A percentile compares a stretch with the other conserved stretches of the same genome.
phyloP scores from a whole-genome alignment of 75 land plant genomes.

The Sequoiadendron giganteum region DNA sequence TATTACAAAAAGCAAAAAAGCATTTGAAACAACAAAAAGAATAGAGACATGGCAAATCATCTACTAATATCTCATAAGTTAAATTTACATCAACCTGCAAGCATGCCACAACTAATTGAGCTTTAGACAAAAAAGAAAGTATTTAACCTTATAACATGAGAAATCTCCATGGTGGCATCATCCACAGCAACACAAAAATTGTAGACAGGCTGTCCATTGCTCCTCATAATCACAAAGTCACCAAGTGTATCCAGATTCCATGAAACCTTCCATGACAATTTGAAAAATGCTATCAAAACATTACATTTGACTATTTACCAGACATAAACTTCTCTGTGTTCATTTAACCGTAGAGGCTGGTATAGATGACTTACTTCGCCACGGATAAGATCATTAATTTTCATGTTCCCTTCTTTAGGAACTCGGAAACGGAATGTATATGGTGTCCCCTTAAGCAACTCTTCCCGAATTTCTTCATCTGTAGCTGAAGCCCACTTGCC shows the following conservation, averaged over 20 bases:
- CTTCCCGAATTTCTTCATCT: conserved; percentile 74
- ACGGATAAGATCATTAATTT: conserved; percentile 87
- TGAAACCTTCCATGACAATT: conserved; percentile 61
- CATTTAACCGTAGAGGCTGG: neutral
- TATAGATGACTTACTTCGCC: conserved; percentile 64
- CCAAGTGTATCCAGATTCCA: conserved; percentile 93
- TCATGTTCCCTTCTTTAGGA: conserved; percentile 83
- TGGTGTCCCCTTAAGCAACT: conserved; percentile 84
- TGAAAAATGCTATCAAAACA: neutral
- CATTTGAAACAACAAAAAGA: conserved; percentile 9
- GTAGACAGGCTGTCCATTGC: conserved; percentile 99
- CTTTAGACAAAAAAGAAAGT: conserved; percentile 4
- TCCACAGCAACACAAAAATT: conserved; percentile 98
- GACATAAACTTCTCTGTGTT: neutral
- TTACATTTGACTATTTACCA: conserved; percentile 8
- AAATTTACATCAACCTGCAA: neutral
- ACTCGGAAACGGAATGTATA: conserved; percentile 92
- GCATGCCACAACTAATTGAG: neutral
- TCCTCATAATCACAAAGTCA: conserved; percentile 92
- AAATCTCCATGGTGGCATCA: conserved; percentile 94
- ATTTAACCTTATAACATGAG: conserved; percentile 91
- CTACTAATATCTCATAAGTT: neutral
- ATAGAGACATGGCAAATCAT: neutral
- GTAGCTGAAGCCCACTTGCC: conserved; percentile 95
- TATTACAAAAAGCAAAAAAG: conserved; percentile 9